Conservation (phyloP, 306 rosid genomes). For the Malus asiatica region DNA sequence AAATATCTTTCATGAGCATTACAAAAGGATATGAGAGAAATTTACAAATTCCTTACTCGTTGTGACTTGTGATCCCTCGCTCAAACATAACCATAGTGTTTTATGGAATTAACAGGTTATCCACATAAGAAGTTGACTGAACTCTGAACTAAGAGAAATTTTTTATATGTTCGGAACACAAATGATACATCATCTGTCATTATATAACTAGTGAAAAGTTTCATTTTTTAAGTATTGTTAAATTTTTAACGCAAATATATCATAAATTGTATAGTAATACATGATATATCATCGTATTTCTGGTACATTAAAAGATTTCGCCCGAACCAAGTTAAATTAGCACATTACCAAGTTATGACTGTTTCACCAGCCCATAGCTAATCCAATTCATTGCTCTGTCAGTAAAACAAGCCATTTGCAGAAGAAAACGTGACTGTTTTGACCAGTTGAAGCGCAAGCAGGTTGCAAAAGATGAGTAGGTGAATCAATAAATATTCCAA, state of each 20-base stretch:
- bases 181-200: rapidly evolving
- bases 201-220: rapidly evolving
- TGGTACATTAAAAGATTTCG: rapidly evolving
- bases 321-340: too few species aligned
- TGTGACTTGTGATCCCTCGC: too few species aligned
- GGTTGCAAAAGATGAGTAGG: not conserved
- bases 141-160: too few species aligned
- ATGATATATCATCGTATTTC: rapidly evolving
- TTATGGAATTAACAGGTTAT: too few species aligned
- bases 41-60: too few species aligned
- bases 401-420: not conserved
- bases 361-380: not conserved
- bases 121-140: too few species aligned
- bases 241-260: rapidly evolving
- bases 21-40: too few species aligned
- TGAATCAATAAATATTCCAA: not conserved
- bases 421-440: not conserved
- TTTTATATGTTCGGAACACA: too few species aligned
- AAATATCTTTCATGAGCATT: too few species aligned
- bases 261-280: rapidly evolving
- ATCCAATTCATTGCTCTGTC: not conserved
- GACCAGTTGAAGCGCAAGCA: not conserved
- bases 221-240: too few species aligned
- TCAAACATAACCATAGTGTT: too few species aligned
- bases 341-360: too few species aligned